Evolutionary conservation across 768 basidiomycete species (phyloP), one percentile per base, ranked within the genome.

Genomic region (Leccinum fibrillosum): DNA sequence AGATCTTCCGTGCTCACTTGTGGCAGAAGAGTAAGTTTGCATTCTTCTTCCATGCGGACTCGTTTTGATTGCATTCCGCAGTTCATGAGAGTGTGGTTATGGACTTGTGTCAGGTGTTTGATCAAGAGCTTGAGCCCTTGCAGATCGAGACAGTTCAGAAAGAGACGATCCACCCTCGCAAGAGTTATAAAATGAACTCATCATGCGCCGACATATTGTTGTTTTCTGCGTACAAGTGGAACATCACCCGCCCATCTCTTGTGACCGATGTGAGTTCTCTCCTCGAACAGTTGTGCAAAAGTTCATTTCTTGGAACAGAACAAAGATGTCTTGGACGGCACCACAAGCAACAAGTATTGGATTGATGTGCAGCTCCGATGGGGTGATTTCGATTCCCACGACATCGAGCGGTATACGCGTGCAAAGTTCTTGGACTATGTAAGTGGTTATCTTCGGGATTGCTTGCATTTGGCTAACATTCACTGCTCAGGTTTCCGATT

Each of bases 161-260:
- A 75, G 97, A 99, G 75, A 98, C 97, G 0, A 99, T 99, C 60
- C 97, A 97, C 73, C 96, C 96, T 66, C 91, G 96, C 76, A 98
- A 98, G 82, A 97, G 94, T 80, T 99, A 99, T 85, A 99, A 99
- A 85, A 98, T 99, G 97, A 99, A 99, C 77, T 97, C 94, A 8
- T 96, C 94, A n/a, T 98, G 96, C 63, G 96, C 96, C 53, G 97
- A 99, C 69, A 96, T 99, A 69, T 80, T 99, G 19, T 80, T 99
- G 52, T 98, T 99, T 84, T 97, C 94, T 12, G 90, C 92, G 1
- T 91, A 92, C 74, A 94, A 93, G 84, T 99, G 97, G 97, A 98
- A 97, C 73, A 97, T 98, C 59, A 86, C 95, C 5, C 86, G 96
- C 19, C 97, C 97, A 2, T 96, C 94, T 4, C 85, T 99, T 25